Conservation (phyloP, 768 basidiomycete genomes). For the Boletus pseudo-olivaceus region DNA sequence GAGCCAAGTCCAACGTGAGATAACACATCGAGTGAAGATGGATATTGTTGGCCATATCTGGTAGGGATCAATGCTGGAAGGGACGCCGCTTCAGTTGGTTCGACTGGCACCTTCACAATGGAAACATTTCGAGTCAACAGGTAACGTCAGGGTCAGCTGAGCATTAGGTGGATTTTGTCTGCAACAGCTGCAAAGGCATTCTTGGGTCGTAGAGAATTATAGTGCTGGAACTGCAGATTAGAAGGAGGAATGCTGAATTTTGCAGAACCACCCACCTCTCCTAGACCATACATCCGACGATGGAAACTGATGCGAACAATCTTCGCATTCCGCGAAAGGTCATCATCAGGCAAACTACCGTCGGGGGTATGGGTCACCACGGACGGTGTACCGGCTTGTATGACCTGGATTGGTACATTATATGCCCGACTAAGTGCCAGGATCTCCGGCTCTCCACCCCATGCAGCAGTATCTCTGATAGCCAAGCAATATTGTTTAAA, state of each 20-base stretch:
- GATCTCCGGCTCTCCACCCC: slow-evolving; percentile 99
- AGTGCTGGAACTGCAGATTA: slow-evolving; percentile 54
- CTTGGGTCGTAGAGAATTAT: slow-evolving; percentile 77
- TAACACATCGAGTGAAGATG: not conserved
- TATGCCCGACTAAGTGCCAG: slow-evolving; percentile 80
- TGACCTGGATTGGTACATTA: slow-evolving; percentile 83
- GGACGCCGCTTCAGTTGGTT: not conserved
- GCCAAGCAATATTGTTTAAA: slow-evolving; percentile 73
- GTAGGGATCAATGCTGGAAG: not conserved
- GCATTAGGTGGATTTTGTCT: slow-evolving; percentile 30
- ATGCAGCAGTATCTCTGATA: slow-evolving; percentile 80
- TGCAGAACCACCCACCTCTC: slow-evolving; percentile 63
- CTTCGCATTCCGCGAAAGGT: slow-evolving; percentile 32
- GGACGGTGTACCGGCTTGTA: slow-evolving; percentile 78
- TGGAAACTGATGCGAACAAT: slow-evolving; percentile 85
- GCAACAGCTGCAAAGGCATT: slow-evolving; percentile 25
- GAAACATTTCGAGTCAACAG: not conserved
- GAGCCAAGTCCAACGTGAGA: not conserved
- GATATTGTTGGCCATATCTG: not conserved
- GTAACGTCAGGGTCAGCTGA: slow-evolving; percentile 18
- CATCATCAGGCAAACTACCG: slow-evolving; percentile 28
- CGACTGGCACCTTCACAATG: not conserved
- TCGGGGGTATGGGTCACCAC: slow-evolving; percentile 79
- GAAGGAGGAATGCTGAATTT: not conserved
- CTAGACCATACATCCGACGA: slow-evolving; percentile 89